Percentiles rank a stretch among this genome's conserved stretches.
These are phyloP conservation scores for Schwanniomyces occidentalis DNA, from an alignment of 805 yeast genomes.

Conservation along the genomic window DNA sequence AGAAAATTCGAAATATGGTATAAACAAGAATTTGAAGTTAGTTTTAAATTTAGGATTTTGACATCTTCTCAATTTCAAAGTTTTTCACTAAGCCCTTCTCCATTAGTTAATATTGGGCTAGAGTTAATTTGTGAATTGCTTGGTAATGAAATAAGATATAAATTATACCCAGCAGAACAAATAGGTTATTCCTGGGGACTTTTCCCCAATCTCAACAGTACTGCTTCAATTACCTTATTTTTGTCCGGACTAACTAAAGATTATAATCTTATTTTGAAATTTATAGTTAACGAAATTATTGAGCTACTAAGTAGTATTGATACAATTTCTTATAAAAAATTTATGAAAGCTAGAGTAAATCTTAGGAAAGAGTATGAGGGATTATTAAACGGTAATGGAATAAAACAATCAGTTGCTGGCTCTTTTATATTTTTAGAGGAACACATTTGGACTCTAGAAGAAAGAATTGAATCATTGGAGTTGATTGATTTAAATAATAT, in stretches of 20 bases:
- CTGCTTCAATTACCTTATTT: constrained; percentile 51
- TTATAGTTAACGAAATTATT: constrained; percentile 33
- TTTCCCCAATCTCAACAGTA: constrained; percentile 54
- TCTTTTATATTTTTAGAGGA: constrained; percentile 56
- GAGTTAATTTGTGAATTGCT: constrained; percentile 56
- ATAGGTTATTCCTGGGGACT: constrained; percentile 60
- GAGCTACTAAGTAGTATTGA: constrained; percentile 12
- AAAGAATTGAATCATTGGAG: constrained; percentile 57
- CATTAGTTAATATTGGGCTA: constrained; percentile 43
- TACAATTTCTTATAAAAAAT: constrained; percentile 28
- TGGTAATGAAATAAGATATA: constrained; percentile 37
- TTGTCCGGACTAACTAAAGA: constrained; percentile 53
- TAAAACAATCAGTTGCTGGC: constrained; percentile 51
- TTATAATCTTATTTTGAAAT: constrained; percentile 30
- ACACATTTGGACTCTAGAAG: constrained; percentile 53
- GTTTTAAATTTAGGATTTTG: constrained; percentile 30
- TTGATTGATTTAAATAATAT: constrained; percentile 41
- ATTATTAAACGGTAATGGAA: constrained; percentile 44
- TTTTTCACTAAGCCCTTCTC: constrained; percentile 27
- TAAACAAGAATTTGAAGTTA: constrained; percentile 30
- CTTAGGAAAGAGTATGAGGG: constrained; percentile 49
- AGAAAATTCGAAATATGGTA: constrained; percentile 53
- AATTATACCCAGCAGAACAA: constrained; percentile 54
- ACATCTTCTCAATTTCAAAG: constrained; percentile 49
- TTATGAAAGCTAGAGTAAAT: constrained; percentile 46